These are phyloP conservation scores for Calonectria leucothoes DNA, from an alignment of 2,329 filamentous ascomycete genomes.

Conservation along the genomic window DNA sequence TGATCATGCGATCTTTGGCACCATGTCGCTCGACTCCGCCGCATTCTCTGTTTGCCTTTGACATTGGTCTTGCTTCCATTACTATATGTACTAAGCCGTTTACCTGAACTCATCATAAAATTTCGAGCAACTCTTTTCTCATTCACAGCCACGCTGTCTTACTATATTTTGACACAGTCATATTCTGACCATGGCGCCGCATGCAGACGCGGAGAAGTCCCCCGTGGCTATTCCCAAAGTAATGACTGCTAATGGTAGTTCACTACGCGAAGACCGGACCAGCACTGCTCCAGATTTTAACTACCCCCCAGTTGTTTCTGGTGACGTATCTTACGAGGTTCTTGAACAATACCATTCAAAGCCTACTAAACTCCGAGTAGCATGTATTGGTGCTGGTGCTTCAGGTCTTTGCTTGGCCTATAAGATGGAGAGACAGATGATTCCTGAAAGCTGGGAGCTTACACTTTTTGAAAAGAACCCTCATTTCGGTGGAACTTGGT, in stretches of 20 bases:
- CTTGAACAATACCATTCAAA: constrained; percentile 50
- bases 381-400: constrained; percentile 45
- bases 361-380: constrained; percentile 47
- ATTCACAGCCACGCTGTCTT: neutral
- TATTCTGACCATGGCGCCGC: constrained; percentile 20
- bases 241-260: constrained; percentile 8
- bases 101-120: neutral
- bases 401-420: constrained; percentile 44
- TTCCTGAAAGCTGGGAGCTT: constrained; percentile 43
- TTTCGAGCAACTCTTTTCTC: neutral
- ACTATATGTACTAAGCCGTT: constrained; percentile 16
- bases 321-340: constrained; percentile 40
- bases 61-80: neutral
- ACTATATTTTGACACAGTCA: neutral
- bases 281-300: constrained; percentile 31
- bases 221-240: constrained; percentile 15
- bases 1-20: constrained; percentile 17
- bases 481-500: constrained; percentile 62
- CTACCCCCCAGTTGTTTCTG: constrained; percentile 40
- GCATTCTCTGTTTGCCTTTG: neutral
- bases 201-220: constrained; percentile 19
- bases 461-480: constrained; percentile 49
- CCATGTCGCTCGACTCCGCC: neutral
- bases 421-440: constrained; percentile 45
- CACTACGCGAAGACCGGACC: constrained; percentile 10